Evolutionary conservation across 441 rosid species (phyloP).

Genomic region (Croton setiger): DNA sequence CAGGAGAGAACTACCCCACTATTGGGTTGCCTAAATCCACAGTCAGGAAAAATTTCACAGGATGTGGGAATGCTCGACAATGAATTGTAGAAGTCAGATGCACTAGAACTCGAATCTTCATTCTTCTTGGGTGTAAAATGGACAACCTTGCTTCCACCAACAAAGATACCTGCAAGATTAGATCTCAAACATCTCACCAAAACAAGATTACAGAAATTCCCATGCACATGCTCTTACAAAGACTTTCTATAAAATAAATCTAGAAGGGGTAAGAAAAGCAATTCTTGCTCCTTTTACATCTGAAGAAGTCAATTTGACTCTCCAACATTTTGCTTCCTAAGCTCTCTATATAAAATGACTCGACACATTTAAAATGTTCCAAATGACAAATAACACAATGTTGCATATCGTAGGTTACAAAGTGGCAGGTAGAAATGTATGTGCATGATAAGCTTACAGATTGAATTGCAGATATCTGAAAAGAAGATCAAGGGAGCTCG

Average conservation of each 20-base stretch:
- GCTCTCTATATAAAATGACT: too few relatives aligned
- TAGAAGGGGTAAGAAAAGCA: not conserved
- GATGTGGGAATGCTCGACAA: conserved; percentile 36
- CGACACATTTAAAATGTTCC: not conserved
- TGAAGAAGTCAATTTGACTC: too few relatives aligned
- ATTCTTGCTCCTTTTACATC: not conserved
- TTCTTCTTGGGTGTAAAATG: conserved; percentile 75
- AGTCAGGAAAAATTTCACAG: conserved; percentile 84
- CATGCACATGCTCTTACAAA: not conserved
- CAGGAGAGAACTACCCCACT: conserved; percentile 91
- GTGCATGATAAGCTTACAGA: not conserved
- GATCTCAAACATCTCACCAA: conserved; percentile 7
- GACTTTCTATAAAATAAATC: too few relatives aligned
- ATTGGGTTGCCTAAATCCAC: conserved; percentile 81
- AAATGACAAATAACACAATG: not conserved
- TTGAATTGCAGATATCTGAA: not conserved
- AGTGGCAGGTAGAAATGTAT: not conserved
- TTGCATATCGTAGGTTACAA: not conserved
- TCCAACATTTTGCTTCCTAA: too few relatives aligned
- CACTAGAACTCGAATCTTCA: conserved; percentile 32
- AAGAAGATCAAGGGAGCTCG: conserved; percentile 5
- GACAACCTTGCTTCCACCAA: conserved; percentile 97
- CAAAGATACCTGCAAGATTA: conserved; percentile 65
- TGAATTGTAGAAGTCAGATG: conserved; percentile 39
- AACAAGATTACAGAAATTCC: not conserved